Conservation (phyloP, 2,329 filamentous ascomycete species). For the Celoporthe dispersa region DNA sequence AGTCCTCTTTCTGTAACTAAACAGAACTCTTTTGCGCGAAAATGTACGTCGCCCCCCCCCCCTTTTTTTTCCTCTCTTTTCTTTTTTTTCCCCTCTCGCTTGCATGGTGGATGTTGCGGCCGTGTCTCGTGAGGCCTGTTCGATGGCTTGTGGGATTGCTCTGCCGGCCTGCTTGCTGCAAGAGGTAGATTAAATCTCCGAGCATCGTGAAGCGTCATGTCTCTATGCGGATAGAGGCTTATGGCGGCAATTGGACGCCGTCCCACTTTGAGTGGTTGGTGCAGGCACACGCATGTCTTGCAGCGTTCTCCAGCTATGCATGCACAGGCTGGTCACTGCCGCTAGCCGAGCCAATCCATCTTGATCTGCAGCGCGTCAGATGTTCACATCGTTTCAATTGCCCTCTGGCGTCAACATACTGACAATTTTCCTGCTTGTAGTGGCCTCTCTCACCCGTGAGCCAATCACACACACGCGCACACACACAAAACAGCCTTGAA, state of each 20-base stretch:
- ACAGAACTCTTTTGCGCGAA: neutral
- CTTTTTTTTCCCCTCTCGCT: neutral
- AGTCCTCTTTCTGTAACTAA: neutral
- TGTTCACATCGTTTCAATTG: neutral
- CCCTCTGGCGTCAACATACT: conserved; percentile 16
- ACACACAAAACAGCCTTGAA: neutral
- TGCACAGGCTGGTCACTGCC: neutral
- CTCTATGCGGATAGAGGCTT: neutral
- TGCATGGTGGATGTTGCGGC: conserved; percentile 1
- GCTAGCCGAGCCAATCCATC: neutral
- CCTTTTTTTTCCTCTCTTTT: too few relatives aligned
- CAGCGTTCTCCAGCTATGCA: neutral
- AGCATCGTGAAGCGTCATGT: conserved; percentile 17
- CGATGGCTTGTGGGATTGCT: conserved; percentile 15
- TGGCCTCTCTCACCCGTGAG: neutral
- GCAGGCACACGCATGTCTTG: too few relatives aligned
- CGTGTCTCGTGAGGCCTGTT: conserved; percentile 13
- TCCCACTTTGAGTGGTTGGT: too few relatives aligned
- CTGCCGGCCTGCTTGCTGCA: conserved; percentile 24
- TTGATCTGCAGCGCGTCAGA: conserved; percentile 22
- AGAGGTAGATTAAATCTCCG: conserved; percentile 29
- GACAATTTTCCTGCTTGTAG: conserved; percentile 5
- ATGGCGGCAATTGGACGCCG: neutral
- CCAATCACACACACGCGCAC: neutral
- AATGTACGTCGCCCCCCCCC: neutral